A percentile compares a stretch with the other conserved stretches of the same genome.
phyloP scores from a whole-genome alignment of 2,329 filamentous ascomycete genomes.

The Mariannaea sp. region DNA sequence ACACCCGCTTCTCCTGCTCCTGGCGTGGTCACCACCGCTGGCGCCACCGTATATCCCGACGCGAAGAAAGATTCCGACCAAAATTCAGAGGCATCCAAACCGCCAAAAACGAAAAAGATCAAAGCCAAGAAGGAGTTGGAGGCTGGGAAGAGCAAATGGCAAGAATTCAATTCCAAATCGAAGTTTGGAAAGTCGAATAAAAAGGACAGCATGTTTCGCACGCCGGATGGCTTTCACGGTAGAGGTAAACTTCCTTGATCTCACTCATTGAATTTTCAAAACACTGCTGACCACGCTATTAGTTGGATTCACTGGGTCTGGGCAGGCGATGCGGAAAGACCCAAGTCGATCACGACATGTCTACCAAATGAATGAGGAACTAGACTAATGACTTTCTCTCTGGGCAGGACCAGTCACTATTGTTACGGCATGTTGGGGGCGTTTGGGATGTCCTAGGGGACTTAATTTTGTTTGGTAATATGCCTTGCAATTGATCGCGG shows the following conservation, averaged over 20 bases:
- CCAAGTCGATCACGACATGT: conserved; percentile 80
- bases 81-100: conserved; percentile 69
- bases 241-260: conserved; percentile 65
- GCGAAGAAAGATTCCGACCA: conserved; percentile 65
- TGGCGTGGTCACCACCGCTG: conserved; percentile 58
- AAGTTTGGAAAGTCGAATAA: conserved; percentile 71
- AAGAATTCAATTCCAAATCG: conserved; percentile 83
- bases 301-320: conserved; percentile 97
- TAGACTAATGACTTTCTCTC: conserved; percentile 59
- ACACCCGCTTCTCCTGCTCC: conserved; percentile 44
- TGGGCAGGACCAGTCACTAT: conserved; percentile 34
- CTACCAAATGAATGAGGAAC: conserved; percentile 77
- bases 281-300: conserved; percentile 28
- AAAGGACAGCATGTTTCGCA: conserved; percentile 97
- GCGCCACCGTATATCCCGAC: conserved; percentile 64
- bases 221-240: conserved; percentile 81
- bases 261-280: neutral
- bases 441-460: conserved; percentile 34
- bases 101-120: conserved; percentile 82
- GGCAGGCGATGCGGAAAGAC: conserved; percentile 95
- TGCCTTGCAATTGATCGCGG: conserved; percentile 41
- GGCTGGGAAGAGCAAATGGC: conserved; percentile 90
- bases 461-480: conserved; percentile 44
- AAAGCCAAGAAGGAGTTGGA: conserved; percentile 92
- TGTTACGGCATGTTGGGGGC: conserved; percentile 30